Base-by-base conservation (phyloP, 73 alveolate species). In the Paraurostyla sp. region DNA sequence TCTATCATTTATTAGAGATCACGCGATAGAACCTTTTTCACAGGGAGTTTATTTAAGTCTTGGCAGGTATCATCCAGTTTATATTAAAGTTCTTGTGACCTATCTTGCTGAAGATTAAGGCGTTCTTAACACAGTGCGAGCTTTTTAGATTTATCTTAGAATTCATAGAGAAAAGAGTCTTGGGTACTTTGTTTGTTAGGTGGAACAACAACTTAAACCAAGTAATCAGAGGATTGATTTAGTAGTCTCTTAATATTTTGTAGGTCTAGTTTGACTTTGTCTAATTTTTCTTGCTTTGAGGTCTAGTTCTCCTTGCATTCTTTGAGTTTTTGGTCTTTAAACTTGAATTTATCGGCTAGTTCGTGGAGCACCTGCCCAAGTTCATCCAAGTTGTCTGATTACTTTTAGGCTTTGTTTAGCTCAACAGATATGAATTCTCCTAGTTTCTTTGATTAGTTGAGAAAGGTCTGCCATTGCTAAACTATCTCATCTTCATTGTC, bases 261-360 rank as follows among this genome's bases (percentile, higher is more conserved):
- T 22, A 65, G 3, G 3, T 65, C 9, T 38, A 1, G 7, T 1
- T 65, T 65, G 13, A 65, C 4, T 6, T 65, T 3, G 2, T 65
- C 82, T 7, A 65, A 38, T 29, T 40, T 2, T 23, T 6, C 11
- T 48, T 49, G 27, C 71, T 73, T 73, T 1, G 20, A 73, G 9
- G 18, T 25, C 36, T 73, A 23, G 6, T 73, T 48, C 2, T 73
- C 68, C 7, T 13, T 1, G 52, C 86, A 73, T 73, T 69, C 84
- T 36, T 41, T 36, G 41, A 22, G 35, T 35, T 41, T 41, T 69
- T n/a, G 35, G 42, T 73, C 65, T 33, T 73, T 73, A 16, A 6
- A 3, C n/a, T 29, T 13, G 27, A 25, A 73, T 46, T 73, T 73
- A 11, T 65, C 82, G 13, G 36, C 1, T 6, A 22, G 1, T 7